These are phyloP conservation scores for Hippophae rhamnoides DNA, from an alignment of 306 rosid genomes.

Conservation along the genomic window DNA sequence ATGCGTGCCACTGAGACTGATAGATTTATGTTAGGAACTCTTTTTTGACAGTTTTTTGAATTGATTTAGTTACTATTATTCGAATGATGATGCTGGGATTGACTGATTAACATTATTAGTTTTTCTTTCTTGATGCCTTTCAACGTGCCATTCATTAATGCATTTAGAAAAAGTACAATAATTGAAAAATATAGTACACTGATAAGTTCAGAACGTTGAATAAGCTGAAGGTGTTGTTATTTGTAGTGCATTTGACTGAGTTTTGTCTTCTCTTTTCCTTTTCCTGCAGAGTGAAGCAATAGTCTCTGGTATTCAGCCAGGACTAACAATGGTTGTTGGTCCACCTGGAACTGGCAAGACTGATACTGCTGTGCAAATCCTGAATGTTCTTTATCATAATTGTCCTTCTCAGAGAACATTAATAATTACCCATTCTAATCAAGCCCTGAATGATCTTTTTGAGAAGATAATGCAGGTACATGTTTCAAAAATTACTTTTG, in stretches of 20 bases:
- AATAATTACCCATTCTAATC: conserved; percentile 94
- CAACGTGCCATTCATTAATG: no score
- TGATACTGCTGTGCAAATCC: conserved; percentile 94
- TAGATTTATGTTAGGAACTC: no score
- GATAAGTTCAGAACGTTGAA: neutral
- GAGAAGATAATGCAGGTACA: conserved; percentile 94
- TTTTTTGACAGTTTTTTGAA: no score
- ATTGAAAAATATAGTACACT: neutral
- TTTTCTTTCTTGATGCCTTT: no score
- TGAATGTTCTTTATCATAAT: conserved; percentile 92
- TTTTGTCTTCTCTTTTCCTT: neutral
- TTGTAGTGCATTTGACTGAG: neutral
- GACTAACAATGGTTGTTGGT: conserved; percentile 96
- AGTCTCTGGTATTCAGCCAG: conserved; percentile 93
- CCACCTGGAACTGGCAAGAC: conserved; percentile 99
- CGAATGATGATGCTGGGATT: no score
- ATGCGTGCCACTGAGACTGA: no score
- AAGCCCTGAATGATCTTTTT: conserved; percentile 91
- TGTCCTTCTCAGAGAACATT: conserved; percentile 96
- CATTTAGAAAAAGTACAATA: no score
- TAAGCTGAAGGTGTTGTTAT: neutral
- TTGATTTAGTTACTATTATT: no score
- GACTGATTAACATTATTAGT: no score
- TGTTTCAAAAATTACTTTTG: neutral
- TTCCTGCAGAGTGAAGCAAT: conserved; percentile 68